These are phyloP conservation scores for Lactifluus subvellereus DNA, from an alignment of 768 basidiomycete species.

Conservation along the genomic window DNA sequence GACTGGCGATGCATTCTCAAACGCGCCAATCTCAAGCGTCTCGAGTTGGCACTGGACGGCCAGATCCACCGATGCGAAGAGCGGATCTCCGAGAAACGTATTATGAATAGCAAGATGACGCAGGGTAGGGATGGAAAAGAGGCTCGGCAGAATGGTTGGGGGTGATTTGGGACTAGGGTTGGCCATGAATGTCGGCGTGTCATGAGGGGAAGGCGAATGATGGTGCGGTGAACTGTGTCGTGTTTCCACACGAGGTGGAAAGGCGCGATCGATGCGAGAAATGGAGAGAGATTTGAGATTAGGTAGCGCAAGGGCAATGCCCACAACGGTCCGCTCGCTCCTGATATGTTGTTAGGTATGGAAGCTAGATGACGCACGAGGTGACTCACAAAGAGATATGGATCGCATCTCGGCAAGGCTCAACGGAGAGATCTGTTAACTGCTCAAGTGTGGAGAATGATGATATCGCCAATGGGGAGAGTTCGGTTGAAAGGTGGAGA, in stretches of 20 bases:
- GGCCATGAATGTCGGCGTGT: background rate
- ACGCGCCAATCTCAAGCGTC: slow-evolving; percentile 21
- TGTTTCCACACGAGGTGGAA: background rate
- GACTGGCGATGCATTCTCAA: slow-evolving; percentile 14
- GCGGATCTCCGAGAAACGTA: slow-evolving; percentile 19
- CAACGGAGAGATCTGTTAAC: slow-evolving; percentile 17
- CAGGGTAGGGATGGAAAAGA: slow-evolving; percentile 16
- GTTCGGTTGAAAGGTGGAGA: slow-evolving; percentile 21
- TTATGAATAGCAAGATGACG: slow-evolving; percentile 22
- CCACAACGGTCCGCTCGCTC: slow-evolving; percentile 21
- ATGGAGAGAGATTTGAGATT: slow-evolving; percentile 22
- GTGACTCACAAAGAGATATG: slow-evolving; percentile 10
- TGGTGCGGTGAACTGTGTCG: background rate
- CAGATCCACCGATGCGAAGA: slow-evolving; percentile 13
- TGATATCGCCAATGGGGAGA: slow-evolving; percentile 11
- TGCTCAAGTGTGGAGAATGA: slow-evolving; percentile 12
- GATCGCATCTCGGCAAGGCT: slow-evolving; percentile 18
- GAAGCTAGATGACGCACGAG: slow-evolving; percentile 8
- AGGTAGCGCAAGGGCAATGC: slow-evolving; percentile 20
- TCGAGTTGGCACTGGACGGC: slow-evolving; percentile 8
- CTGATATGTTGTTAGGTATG: slow-evolving; percentile 4
- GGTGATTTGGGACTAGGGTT: background rate
- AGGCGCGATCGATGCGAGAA: slow-evolving; percentile 18
- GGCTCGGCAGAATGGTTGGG: slow-evolving; percentile 1
- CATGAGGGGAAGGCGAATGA: background rate